phyloP scores from a whole-genome alignment of 768 basidiomycete species.

The Cantharellus anzutake region DNA sequence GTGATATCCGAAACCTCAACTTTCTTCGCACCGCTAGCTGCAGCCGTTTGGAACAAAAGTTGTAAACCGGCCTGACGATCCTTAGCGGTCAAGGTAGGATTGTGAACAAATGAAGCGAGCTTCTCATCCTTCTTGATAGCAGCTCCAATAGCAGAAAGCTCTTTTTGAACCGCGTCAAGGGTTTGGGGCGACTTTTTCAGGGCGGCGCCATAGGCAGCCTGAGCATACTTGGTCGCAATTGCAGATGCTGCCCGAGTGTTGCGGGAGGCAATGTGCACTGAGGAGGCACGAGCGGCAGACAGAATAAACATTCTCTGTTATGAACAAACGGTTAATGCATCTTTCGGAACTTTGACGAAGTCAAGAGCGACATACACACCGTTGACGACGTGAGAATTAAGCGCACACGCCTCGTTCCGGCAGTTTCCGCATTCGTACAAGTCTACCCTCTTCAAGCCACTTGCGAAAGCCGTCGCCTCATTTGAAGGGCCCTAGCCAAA shows the following conservation, averaged over 20 bases:
- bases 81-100: conserved; percentile 75
- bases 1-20: conserved; percentile 57
- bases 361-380: too few species aligned
- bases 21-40: conserved; percentile 39
- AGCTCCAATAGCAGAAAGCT: conserved; percentile 52
- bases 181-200: conserved; percentile 65
- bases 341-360: too few species aligned
- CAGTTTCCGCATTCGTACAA: too few species aligned
- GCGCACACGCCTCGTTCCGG: too few species aligned
- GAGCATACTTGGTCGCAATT: conserved; percentile 70
- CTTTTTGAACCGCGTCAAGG: conserved; percentile 71
- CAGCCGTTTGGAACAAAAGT: conserved; percentile 45
- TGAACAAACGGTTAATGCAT: neutral
- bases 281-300: neutral
- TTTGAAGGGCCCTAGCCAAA: neutral
- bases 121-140: conserved; percentile 48
- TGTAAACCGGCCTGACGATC: conserved; percentile 56
- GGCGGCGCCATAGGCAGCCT: conserved; percentile 63
- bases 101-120: conserved; percentile 53
- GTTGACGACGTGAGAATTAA: too few species aligned
- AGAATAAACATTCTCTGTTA: neutral
- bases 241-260: neutral
- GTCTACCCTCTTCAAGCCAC: too few species aligned
- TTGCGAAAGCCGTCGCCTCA: too few species aligned
- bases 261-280: neutral